phyloP scores from a whole-genome alignment of 2,329 filamentous ascomycete species.

The Ceratocystis cacaofunesta region DNA sequence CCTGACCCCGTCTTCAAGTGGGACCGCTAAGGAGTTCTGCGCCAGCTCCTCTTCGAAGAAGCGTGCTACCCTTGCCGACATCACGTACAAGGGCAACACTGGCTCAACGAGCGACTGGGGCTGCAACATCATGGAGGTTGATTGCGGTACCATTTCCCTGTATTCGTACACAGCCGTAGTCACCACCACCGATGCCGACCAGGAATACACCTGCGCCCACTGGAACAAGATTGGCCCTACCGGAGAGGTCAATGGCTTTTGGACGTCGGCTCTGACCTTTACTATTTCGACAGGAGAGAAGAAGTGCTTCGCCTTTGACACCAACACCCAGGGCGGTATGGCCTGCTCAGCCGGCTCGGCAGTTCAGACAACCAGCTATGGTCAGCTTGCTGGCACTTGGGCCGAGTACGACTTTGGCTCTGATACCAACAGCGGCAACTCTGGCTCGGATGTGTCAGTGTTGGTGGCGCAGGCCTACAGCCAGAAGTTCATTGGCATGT shows the following conservation, averaged over 20 bases:
- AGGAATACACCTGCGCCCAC: constrained; percentile 28
- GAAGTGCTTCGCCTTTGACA: constrained; percentile 31
- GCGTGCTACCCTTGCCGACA: constrained; percentile 33
- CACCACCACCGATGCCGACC: constrained; percentile 24
- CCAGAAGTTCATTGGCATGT: constrained; percentile 24
- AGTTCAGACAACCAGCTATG: constrained; percentile 26
- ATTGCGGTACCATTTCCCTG: constrained; percentile 23
- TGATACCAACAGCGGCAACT: constrained; percentile 33
- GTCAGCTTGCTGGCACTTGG: constrained; percentile 34
- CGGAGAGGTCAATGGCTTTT: constrained; percentile 34
- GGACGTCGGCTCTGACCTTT: constrained; percentile 31
- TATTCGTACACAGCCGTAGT: constrained; percentile 34
- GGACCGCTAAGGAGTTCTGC: constrained; percentile 22
- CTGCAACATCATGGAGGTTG: constrained; percentile 38
- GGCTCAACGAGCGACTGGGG: constrained; percentile 30
- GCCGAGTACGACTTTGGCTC: constrained; percentile 36
- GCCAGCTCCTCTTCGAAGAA: constrained; percentile 26
- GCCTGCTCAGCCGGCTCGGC: constrained; percentile 26
- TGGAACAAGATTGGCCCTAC: constrained; percentile 39
- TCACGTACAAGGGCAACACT: constrained; percentile 34
- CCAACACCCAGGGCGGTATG: constrained; percentile 35
- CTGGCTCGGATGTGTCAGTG: constrained; percentile 36
- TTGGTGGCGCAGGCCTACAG: constrained; percentile 29
- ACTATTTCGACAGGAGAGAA: constrained; percentile 25
- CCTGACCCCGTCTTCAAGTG: constrained; percentile 18